These are phyloP conservation scores for Heritiera fomes DNA, from an alignment of 345 rosid species.

Conservation along the genomic window DNA sequence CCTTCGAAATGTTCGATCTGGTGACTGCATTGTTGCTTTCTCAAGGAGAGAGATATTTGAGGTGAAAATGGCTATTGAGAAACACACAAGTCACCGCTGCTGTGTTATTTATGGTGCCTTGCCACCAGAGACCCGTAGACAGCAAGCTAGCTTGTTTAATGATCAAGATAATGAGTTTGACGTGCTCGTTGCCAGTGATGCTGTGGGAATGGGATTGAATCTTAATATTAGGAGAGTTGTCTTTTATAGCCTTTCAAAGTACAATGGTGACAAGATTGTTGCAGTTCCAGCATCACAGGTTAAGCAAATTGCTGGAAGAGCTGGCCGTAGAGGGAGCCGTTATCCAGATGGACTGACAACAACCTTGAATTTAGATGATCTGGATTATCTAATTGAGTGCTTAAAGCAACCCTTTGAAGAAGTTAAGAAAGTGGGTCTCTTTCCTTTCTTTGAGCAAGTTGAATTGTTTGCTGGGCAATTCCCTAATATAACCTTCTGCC, in stretches of 20 bases:
- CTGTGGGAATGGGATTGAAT: slow-evolving; percentile 96
- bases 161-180: slow-evolving; percentile 85
- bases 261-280: slow-evolving; percentile 80
- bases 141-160: slow-evolving; percentile 88
- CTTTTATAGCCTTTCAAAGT: slow-evolving; percentile 69
- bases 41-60: slow-evolving; percentile 95
- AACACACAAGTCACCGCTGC: slow-evolving; percentile 74
- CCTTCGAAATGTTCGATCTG: slow-evolving; percentile 68
- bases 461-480: slow-evolving; percentile 82
- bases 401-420: slow-evolving; percentile 83
- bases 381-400: slow-evolving; percentile 75
- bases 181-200: slow-evolving; percentile 97
- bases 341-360: slow-evolving; percentile 93
- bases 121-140: slow-evolving; percentile 94
- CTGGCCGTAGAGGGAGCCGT: slow-evolving; percentile 89
- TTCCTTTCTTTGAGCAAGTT: slow-evolving; percentile 94
- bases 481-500: slow-evolving; percentile 49
- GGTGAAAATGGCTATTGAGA: slow-evolving; percentile 88
- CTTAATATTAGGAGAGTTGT: slow-evolving; percentile 91
- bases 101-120: slow-evolving; percentile 95
- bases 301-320: slow-evolving; percentile 97
- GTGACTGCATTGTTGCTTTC: slow-evolving; percentile 92
- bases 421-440: slow-evolving; percentile 78
- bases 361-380: slow-evolving; percentile 67
- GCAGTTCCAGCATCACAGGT: slow-evolving; percentile 87